Percentiles rank a stretch among this genome's conserved stretches.
Conservation (phyloP, 2,329 filamentous ascomycete species). For the Beauveria sp. region DNA sequence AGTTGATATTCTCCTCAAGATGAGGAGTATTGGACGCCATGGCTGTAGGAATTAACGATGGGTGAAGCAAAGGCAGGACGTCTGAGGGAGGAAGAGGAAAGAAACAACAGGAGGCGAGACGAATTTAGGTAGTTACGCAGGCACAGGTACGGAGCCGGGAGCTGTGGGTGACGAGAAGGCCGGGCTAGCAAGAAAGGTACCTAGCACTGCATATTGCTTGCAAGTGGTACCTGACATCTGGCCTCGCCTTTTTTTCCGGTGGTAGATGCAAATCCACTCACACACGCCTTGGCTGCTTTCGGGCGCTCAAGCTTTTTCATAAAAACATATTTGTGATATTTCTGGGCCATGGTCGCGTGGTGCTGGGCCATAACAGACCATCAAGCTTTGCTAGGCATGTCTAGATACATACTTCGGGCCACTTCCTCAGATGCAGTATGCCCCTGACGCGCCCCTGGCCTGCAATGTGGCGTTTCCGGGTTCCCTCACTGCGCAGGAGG, state of each 20-base stretch:
- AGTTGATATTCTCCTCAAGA: slow-evolving; percentile 10
- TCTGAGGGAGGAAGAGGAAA: slow-evolving; percentile 1
- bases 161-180: background rate
- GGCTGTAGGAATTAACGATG: background rate
- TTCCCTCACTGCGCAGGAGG: background rate
- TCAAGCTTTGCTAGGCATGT: background rate
- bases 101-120: slow-evolving; percentile 6
- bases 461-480: no score
- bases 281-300: background rate
- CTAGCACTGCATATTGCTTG: background rate
- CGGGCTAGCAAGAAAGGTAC: background rate
- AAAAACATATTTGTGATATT: background rate
- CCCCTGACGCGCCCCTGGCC: no score
- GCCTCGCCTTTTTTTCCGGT: background rate
- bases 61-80: slow-evolving; percentile 2
- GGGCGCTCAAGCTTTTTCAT: no score
- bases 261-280: background rate
- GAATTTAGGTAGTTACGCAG: background rate
- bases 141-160: background rate
- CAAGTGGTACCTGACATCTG: background rate
- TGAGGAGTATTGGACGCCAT: slow-evolving; percentile 12
- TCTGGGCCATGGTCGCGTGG: background rate
- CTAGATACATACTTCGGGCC: no score
- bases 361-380: background rate
- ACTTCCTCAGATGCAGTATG: no score